phyloP scores from a whole-genome alignment of 768 basidiomycete genomes.

The Hypholoma sublateritium region DNA sequence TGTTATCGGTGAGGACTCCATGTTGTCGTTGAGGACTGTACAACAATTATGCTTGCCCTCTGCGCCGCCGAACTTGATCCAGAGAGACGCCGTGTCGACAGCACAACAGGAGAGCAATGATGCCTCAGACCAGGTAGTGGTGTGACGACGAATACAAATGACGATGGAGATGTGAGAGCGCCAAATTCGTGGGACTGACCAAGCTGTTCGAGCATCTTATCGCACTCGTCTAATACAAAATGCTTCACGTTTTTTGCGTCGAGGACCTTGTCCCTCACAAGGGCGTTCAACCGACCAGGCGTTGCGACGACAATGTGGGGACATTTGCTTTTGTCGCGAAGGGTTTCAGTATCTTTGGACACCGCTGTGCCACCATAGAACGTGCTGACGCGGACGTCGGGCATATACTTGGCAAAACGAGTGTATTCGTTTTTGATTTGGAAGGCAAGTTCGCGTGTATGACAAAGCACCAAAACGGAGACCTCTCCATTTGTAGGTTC shows the following conservation, averaged over 20 bases:
- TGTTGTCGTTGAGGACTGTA: conserved; percentile 13
- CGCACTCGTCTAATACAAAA: conserved; percentile 99
- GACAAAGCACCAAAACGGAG: conserved; percentile 95
- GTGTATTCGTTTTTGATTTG: conserved; percentile 99
- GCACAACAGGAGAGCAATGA: conserved; percentile 8
- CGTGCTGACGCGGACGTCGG: conserved; percentile 94
- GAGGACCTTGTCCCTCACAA: conserved; percentile 92
- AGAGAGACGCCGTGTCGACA: conserved; percentile 11
- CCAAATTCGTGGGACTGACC: conserved; percentile 96
- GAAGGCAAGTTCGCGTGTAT: conserved; percentile 98
- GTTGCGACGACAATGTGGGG: conserved; percentile 99
- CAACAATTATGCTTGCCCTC: conserved; percentile 14
- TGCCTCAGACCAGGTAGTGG: conserved; percentile 25
- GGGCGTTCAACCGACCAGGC: conserved; percentile 94
- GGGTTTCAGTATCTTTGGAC: conserved; percentile 87
- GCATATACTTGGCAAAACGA: conserved; percentile 99
- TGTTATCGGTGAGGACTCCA: conserved; percentile 12
- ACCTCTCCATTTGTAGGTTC: conserved; percentile 99
- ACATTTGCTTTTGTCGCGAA: conserved; percentile 95
- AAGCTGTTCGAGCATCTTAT: conserved; percentile 99
- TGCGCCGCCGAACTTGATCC: conserved; percentile 15
- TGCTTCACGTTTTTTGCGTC: conserved; percentile 97
- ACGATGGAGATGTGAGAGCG: conserved; percentile 49
- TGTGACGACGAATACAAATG: conserved; percentile 48
- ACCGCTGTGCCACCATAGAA: conserved; percentile 98